These are phyloP conservation scores for Mortierella sp. DNA, from an alignment of 371 early-diverging fungal genomes.

Conservation along the genomic window DNA sequence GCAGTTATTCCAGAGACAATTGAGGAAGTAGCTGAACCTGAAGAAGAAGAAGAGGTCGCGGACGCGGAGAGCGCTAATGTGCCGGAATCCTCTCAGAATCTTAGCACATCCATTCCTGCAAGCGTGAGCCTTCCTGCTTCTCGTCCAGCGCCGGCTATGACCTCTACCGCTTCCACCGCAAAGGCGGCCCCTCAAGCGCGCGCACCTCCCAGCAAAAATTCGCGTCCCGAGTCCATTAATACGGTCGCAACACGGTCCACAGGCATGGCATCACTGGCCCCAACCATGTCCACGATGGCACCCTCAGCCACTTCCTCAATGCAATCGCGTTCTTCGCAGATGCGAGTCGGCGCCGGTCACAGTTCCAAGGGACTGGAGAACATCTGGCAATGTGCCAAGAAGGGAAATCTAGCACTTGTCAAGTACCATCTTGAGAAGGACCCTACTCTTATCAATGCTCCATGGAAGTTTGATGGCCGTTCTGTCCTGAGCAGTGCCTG, in stretches of 20 bases:
- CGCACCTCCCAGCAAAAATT: neutral
- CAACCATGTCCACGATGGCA: conserved; percentile 52
- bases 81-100: neutral
- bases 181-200: neutral
- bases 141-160: neutral
- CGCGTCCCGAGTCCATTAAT: conserved; percentile 36
- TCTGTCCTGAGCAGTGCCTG: conserved; percentile 54
- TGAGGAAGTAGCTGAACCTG: conserved; percentile 18
- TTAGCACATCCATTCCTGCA: neutral
- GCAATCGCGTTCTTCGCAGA: conserved; percentile 15
- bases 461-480: conserved; percentile 55
- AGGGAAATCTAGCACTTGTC: conserved; percentile 40
- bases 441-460: conserved; percentile 38
- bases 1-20: conserved; percentile 22
- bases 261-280: conserved; percentile 42
- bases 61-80: neutral
- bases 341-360: neutral
- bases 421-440: conserved; percentile 52
- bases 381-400: conserved; percentile 52
- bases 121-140: neutral
- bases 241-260: conserved; percentile 45
- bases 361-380: conserved; percentile 40
- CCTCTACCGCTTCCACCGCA: neutral
- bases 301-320: conserved; percentile 40
- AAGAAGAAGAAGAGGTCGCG: neutral